Percentiles rank a stretch among this genome's conserved stretches.
Evolutionary conservation across 768 basidiomycete genomes (phyloP).

Genomic region (Myochromella boudieri): DNA sequence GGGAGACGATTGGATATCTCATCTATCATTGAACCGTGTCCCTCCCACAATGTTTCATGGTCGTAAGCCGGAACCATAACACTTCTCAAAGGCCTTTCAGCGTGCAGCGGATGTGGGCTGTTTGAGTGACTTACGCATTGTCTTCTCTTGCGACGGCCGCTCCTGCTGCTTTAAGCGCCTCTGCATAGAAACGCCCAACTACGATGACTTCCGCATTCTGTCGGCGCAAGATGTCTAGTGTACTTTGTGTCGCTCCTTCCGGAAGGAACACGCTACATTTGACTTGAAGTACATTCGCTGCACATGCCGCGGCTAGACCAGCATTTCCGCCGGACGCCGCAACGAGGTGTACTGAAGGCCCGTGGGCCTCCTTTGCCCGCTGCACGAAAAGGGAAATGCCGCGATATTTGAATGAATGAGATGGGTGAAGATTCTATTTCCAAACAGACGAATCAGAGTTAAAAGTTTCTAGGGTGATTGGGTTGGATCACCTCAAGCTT

Average conservation of each 20-base stretch:
- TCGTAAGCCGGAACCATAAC: constrained; percentile 75
- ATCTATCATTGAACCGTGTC: constrained; percentile 70
- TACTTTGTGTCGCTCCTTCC: constrained; percentile 45
- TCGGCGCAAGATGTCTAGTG: constrained; percentile 46
- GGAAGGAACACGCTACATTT: constrained; percentile 72
- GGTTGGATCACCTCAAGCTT: constrained; percentile 61
- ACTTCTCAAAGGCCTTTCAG: constrained; percentile 29
- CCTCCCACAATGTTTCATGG: constrained; percentile 68
- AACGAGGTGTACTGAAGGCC: constrained; percentile 57
- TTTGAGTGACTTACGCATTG: constrained; percentile 47
- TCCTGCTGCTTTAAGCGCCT: constrained; percentile 54
- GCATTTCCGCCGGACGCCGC: constrained; percentile 83
- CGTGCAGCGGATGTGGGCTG: background rate
- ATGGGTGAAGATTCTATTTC: constrained; percentile 65
- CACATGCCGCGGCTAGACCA: constrained; percentile 69
- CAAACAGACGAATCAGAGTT: background rate
- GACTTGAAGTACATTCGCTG: constrained; percentile 52
- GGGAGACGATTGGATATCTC: constrained; percentile 61
- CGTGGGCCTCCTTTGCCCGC: constrained; percentile 47
- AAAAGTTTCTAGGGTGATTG: background rate
- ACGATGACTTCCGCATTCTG: constrained; percentile 60
- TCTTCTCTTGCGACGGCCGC: constrained; percentile 41
- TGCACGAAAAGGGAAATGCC: constrained; percentile 66
- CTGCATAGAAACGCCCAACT: constrained; percentile 56
- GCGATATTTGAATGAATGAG: constrained; percentile 76